phyloP scores from a whole-genome alignment of 306 rosid genomes.

The Elaeagnus macrophylla region DNA sequence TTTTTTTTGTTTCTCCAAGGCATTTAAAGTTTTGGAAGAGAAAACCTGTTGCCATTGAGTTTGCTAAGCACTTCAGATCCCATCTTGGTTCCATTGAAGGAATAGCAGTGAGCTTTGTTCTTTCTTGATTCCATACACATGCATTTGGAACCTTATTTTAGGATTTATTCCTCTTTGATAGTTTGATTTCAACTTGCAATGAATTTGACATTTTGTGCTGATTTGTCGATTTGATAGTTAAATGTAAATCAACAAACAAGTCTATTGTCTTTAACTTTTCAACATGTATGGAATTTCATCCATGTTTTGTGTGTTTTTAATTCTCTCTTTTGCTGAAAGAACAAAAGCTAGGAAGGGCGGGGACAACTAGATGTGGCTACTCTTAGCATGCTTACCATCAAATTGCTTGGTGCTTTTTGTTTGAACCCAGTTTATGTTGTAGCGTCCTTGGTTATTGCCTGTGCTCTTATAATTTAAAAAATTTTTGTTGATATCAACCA shows the following conservation, averaged over 20 bases:
- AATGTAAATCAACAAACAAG: background rate
- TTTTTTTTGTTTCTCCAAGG: slow-evolving; percentile 29
- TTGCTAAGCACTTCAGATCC: slow-evolving; percentile 93
- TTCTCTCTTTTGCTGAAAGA: no score
- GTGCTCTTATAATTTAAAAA: background rate
- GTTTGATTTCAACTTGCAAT: slow-evolving; percentile 1
- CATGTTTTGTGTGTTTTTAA: background rate
- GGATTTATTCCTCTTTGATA: slow-evolving; percentile 9
- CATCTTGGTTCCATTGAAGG: slow-evolving; percentile 98
- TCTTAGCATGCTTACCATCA: no score
- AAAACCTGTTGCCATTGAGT: slow-evolving; percentile 76
- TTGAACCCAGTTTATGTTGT: no score
- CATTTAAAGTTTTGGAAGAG: slow-evolving; percentile 99
- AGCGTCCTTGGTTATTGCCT: no score
- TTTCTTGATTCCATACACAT: slow-evolving; percentile 8
- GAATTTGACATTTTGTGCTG: slow-evolving; percentile 5
- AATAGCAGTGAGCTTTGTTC: slow-evolving; percentile 57
- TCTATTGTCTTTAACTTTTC: background rate
- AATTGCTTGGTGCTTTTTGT: no score
- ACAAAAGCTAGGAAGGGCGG: no score
- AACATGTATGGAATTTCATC: background rate
- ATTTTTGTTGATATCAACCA: slow-evolving; percentile 34
- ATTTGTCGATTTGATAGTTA: background rate
- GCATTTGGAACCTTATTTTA: slow-evolving; percentile 7
- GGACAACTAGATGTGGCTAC: no score